Evolutionary conservation across 352 stramenopile species (phyloP), one percentile per base, ranked within the genome.

Genomic region (Phytophthora gonapodyides): DNA sequence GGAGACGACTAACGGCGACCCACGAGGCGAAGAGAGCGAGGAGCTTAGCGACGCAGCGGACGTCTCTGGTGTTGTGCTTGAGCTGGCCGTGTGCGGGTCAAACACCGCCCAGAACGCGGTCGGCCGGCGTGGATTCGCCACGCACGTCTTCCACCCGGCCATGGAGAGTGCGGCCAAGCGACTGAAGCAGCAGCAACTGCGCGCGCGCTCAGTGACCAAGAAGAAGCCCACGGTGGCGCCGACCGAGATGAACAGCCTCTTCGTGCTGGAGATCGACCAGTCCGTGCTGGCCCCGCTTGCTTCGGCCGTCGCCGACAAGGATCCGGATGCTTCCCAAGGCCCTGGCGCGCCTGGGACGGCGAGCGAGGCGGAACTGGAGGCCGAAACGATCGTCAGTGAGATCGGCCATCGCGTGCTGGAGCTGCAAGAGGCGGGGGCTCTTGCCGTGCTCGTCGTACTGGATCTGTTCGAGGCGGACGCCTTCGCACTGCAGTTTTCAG

Each of bases 361-460:
- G 33, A 73, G 58, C 11, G 61, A 73, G 36, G 59, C 63, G 2
- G 64, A 76, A 6, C 38, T 76, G 21, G 67, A 79, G 21, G 67
- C 70, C 5, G 64, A 76, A 15, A 61, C 71, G 12, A 73, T 89
- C 12, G 73, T 86, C 2, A 43, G 66, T 0, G 71, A 73, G 21
- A 81, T 92, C 45, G 73, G 61, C 1, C 67, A 75, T 7, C 80
- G 72, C 4, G 78, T 88, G 17, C 49, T 92, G 2, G 77, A 76
- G 13, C 75, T 83, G 0, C 83, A 92, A 56, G 81, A 92, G 47
- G 53, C 73, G 1, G 80, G 83, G 1, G 83, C 71, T 7, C 41
- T 92, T 0, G 71, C 65, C 33, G 79, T 88, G 38, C 69, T 92
- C 9, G 51, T 90, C 5, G 76, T 88, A 12, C 64, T 92, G 5